A percentile compares a stretch with the other conserved stretches of the same genome.
Conservation (phyloP, 2,329 filamentous ascomycete genomes). For the Scleromitrula shiraiana region DNA sequence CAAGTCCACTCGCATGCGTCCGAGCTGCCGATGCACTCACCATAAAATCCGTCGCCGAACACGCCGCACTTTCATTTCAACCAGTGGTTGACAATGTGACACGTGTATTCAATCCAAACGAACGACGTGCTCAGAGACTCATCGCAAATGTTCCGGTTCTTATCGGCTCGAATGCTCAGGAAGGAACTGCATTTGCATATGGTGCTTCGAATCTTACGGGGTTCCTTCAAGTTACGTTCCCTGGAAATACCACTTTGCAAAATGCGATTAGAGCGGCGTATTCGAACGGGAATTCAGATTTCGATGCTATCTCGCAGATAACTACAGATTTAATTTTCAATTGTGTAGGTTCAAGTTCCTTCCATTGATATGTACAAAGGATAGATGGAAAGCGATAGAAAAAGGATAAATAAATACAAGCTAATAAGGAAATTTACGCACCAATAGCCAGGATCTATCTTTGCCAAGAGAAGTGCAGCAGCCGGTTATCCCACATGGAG, state of each 20-base stretch:
- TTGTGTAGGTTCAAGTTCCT: neutral
- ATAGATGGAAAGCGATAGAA: too few relatives aligned
- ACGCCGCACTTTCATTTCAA: neutral
- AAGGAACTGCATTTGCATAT: neutral
- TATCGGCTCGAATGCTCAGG: constrained; percentile 3
- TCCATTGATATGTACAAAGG: neutral
- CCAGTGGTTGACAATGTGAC: neutral
- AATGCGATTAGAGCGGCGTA: neutral
- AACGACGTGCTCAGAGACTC: neutral
- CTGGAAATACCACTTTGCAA: neutral
- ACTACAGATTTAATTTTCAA: constrained; percentile 2
- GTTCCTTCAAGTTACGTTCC: neutral
- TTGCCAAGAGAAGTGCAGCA: neutral
- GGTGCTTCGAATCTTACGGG: neutral
- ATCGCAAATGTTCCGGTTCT: constrained; percentile 6
- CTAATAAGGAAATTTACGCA: too few relatives aligned
- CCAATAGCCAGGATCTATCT: neutral
- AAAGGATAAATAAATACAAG: neutral
- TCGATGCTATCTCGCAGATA: neutral
- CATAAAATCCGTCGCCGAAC: constrained; percentile 1
- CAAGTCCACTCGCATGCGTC: neutral
- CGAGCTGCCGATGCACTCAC: neutral
- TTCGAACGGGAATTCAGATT: neutral
- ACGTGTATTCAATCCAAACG: neutral
- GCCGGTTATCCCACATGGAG: constrained; percentile 5